These are phyloP conservation scores for Pochonia chlamydosporia DNA, from an alignment of 2,329 filamentous ascomycete species.

Conservation along the genomic window DNA sequence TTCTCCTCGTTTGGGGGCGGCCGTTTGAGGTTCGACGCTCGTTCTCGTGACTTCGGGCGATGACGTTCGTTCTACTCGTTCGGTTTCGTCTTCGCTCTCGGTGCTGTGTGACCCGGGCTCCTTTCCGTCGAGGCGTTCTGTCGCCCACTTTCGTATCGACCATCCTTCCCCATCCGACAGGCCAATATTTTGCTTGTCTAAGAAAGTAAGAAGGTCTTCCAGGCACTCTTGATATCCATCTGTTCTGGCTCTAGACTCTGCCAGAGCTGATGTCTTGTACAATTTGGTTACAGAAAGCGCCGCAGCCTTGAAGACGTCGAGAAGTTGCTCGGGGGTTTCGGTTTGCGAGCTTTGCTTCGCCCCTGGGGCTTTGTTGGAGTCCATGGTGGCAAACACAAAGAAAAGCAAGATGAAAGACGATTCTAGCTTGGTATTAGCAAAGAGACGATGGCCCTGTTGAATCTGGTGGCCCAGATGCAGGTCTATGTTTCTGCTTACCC, in stretches of 20 bases:
- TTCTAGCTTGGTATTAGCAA: too few relatives aligned
- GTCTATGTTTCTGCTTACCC: constrained; percentile 5
- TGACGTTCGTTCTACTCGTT: constrained; percentile 54
- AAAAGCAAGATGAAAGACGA: neutral
- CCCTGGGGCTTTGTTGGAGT: constrained; percentile 7
- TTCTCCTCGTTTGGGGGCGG: constrained; percentile 18
- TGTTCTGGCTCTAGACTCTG: constrained; percentile 66
- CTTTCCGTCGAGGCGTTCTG: constrained; percentile 61
- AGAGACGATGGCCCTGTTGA: neutral
- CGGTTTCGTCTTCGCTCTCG: constrained; percentile 65
- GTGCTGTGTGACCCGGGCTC: constrained; percentile 46
- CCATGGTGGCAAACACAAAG: constrained; percentile 7
- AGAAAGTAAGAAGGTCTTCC: constrained; percentile 78
- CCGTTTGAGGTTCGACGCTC: constrained; percentile 32
- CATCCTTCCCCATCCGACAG: constrained; percentile 72
- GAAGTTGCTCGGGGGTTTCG: constrained; percentile 57
- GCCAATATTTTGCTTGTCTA: constrained; percentile 77
- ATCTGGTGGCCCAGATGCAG: neutral
- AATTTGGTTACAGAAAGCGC: constrained; percentile 93
- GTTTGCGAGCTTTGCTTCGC: constrained; percentile 25
- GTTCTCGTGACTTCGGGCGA: constrained; percentile 53
- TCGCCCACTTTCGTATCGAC: constrained; percentile 58
- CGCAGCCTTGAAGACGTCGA: constrained; percentile 86
- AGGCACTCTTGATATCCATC: constrained; percentile 93
- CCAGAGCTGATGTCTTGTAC: constrained; percentile 82